These are phyloP conservation scores for Chimonanthus praecox DNA, from an alignment of 164 flowering plant genomes.

Conservation along the genomic window DNA sequence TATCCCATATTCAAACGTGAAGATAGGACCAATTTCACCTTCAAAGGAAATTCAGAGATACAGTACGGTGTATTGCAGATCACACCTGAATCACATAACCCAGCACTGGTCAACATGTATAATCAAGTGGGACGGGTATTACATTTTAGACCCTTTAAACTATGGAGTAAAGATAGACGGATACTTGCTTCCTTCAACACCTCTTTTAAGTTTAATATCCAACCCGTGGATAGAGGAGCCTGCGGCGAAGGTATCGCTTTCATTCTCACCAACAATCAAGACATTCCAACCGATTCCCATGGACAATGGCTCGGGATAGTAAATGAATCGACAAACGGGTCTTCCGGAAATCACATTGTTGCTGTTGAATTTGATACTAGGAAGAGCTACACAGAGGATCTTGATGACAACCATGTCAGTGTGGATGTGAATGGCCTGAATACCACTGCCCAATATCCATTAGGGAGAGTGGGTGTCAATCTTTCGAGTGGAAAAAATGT, in stretches of 20 bases:
- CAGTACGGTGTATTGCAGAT: constrained; percentile 10
- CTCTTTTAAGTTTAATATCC: constrained; percentile 20
- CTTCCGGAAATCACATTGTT: constrained; percentile 31
- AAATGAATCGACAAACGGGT: constrained; percentile 11
- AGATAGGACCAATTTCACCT: not conserved
- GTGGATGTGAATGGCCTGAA: constrained; percentile 14
- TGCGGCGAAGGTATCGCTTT: constrained; percentile 51
- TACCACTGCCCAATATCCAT: constrained; percentile 11
- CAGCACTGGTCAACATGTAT: constrained; percentile 8
- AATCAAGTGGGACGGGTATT: not conserved
- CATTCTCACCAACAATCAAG: constrained; percentile 15
- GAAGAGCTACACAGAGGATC: constrained; percentile 16
- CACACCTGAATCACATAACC: constrained; percentile 8
- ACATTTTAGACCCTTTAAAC: constrained; percentile 3
- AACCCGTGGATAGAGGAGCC: constrained; percentile 5
- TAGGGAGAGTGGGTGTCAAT: constrained; percentile 5
- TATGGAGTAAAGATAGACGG: constrained; percentile 13
- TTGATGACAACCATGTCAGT: constrained; percentile 22
- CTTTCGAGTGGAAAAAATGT: not conserved
- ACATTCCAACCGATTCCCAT: constrained; percentile 18
- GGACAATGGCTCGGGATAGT: constrained; percentile 40
- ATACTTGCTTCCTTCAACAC: constrained; percentile 20
- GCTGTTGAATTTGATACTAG: constrained; percentile 29
- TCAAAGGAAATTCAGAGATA: not conserved
- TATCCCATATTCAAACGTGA: not conserved